These are phyloP conservation scores for sorghum (Sorghum bicolor) DNA, from an alignment of 176 grass and related monocot species.

Conservation along the genomic window DNA sequence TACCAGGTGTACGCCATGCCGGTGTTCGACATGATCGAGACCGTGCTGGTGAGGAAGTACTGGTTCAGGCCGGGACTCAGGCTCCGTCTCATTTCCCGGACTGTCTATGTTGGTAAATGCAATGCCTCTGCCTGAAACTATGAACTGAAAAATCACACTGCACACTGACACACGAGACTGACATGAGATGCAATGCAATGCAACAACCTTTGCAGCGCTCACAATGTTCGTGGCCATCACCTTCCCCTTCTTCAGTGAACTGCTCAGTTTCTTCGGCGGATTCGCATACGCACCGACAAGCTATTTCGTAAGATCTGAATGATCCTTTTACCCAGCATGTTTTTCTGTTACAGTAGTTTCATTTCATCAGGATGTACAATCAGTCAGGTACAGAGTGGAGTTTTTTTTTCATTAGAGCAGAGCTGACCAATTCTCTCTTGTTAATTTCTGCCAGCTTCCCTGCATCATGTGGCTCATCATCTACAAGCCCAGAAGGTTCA, in stretches of 20 bases:
- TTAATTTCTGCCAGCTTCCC: slow-evolving; percentile 52
- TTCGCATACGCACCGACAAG: slow-evolving; percentile 77
- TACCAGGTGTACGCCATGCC: slow-evolving; percentile 4
- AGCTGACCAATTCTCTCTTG: background rate
- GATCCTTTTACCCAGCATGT: background rate
- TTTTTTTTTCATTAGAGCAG: background rate
- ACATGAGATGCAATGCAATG: background rate
- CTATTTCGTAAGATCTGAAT: slow-evolving; percentile 48
- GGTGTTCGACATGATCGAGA: background rate
- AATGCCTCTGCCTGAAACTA: background rate
- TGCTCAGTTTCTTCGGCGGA: slow-evolving; percentile 87
- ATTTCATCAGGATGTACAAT: background rate
- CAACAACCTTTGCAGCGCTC: slow-evolving; percentile 48
- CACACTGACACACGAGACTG: background rate
- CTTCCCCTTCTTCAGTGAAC: slow-evolving; percentile 76
- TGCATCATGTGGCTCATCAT: slow-evolving; percentile 88
- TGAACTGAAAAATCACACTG: background rate
- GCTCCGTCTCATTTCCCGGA: background rate
- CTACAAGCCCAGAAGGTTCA: slow-evolving; percentile 75
- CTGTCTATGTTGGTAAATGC: background rate
- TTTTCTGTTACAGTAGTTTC: background rate
- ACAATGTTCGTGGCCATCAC: slow-evolving; percentile 93
- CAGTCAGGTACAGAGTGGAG: background rate
- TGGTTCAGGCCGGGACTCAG: background rate
- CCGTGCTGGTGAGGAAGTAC: background rate